These are phyloP conservation scores for Cyclanthera cordifolia DNA, from an alignment of 306 rosid genomes.

Conservation along the genomic window DNA sequence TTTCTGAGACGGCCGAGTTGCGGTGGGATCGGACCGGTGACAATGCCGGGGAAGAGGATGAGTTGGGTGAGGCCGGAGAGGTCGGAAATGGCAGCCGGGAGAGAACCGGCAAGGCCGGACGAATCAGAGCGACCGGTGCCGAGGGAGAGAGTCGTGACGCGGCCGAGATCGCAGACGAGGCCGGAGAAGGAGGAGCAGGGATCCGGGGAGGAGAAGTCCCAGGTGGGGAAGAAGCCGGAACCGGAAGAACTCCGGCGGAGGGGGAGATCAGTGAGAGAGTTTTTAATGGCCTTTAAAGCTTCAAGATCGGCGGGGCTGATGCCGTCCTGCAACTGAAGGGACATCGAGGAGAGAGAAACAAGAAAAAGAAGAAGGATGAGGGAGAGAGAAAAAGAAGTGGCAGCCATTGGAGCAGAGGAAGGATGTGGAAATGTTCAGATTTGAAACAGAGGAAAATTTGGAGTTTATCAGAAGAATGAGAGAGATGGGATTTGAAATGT, in stretches of 20 bases:
- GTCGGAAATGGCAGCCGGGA: constrained; percentile 29
- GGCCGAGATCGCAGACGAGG: constrained; percentile 36
- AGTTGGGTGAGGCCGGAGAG: constrained; percentile 62
- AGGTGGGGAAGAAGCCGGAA: constrained; percentile 49
- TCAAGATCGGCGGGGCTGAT: constrained; percentile 32
- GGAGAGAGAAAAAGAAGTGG: background rate
- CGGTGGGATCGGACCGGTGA: constrained; percentile 55
- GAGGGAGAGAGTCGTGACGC: constrained; percentile 49
- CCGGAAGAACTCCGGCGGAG: constrained; percentile 12
- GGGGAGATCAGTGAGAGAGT: constrained; percentile 45
- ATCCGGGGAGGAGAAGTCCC: constrained; percentile 52
- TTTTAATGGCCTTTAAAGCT: constrained; percentile 43
- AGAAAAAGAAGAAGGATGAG: background rate
- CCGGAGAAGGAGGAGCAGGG: constrained; percentile 76
- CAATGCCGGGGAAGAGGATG: constrained; percentile 62
- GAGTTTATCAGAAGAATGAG: background rate
- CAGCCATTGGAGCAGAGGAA: constrained; percentile 4
- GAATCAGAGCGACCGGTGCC: constrained; percentile 37
- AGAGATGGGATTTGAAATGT: background rate
- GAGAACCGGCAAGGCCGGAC: constrained; percentile 44
- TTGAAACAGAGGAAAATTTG: background rate
- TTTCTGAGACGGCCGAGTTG: constrained; percentile 34
- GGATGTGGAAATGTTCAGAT: background rate
- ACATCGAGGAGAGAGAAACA: constrained; percentile 12
- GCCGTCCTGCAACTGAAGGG: constrained; percentile 13